phyloP scores from a whole-genome alignment of 306 rosid genomes.

The Dryas drummondii region DNA sequence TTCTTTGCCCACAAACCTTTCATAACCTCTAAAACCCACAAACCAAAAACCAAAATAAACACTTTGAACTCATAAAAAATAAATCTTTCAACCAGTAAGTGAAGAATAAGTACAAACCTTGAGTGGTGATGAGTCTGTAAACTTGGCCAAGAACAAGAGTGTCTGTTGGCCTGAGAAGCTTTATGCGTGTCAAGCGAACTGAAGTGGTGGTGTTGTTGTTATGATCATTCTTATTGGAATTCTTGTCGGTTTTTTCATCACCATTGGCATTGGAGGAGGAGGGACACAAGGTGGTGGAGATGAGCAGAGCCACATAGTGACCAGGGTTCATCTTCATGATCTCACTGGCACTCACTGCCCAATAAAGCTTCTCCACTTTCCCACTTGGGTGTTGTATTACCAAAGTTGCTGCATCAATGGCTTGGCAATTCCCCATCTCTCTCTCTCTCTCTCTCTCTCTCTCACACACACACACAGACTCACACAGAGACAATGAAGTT shows the following conservation, averaged over 20 bases:
- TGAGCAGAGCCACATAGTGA: conserved; percentile 93
- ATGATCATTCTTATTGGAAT: conserved; percentile 14
- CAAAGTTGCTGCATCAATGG: conserved; percentile 87
- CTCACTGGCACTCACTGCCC: conserved; percentile 77
- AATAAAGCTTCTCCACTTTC: conserved; percentile 68
- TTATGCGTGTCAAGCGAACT: conserved; percentile 87
- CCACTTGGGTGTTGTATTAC: conserved; percentile 90
- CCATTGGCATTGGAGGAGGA: conserved; percentile 34
- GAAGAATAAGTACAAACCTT: conserved; percentile 52
- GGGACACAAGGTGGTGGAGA: conserved; percentile 78
- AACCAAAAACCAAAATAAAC: conserved; percentile 9
- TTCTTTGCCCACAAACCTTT: conserved; percentile 86
- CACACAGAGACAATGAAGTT: not conserved
- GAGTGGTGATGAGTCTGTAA: conserved; percentile 80
- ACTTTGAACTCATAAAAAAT: conserved; percentile 6
- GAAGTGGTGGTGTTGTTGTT: conserved; percentile 23
- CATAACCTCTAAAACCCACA: conserved; percentile 63
- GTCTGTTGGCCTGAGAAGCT: conserved; percentile 89
- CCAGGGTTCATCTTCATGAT: conserved; percentile 87
- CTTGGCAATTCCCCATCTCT: conserved; percentile 96
- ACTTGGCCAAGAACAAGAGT: conserved; percentile 91
- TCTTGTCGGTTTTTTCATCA: conserved; percentile 14
- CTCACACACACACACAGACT: not conserved
- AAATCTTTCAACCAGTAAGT: not conserved
- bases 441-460: conserved; percentile 22